A percentile compares a stretch with the other conserved stretches of the same genome.
Evolutionary conservation across 306 rosid genomes (phyloP).

Genomic region (Adenanthera pavonina): DNA sequence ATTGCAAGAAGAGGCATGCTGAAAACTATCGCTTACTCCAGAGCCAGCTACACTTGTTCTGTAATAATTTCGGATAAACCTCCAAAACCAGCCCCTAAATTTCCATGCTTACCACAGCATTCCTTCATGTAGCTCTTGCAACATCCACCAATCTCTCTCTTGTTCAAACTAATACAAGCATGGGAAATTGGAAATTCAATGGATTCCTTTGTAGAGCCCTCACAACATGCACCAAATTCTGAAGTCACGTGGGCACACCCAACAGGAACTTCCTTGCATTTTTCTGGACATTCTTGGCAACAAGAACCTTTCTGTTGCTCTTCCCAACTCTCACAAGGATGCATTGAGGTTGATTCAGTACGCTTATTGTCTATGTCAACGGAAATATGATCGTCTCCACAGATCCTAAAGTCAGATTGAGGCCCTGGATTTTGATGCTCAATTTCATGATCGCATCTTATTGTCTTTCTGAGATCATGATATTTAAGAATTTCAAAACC

Average conservation of each 20-base stretch:
- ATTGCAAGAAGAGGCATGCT: conserved; percentile 26
- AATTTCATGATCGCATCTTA: conserved; percentile 33
- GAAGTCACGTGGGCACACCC: conserved; percentile 38
- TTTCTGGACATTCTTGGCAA: conserved; percentile 42
- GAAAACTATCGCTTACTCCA: conserved; percentile 20
- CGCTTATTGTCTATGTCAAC: conserved; percentile 44
- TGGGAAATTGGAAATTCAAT: conserved; percentile 27
- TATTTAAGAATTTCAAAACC: conserved; percentile 38
- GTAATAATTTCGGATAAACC: conserved; percentile 66
- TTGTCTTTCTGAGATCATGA: conserved; percentile 15
- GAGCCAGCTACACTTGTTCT: conserved; percentile 51
- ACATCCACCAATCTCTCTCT: conserved; percentile 69
- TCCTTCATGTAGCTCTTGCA: conserved; percentile 89
- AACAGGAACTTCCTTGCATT: conserved; percentile 12
- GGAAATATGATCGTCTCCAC: conserved; percentile 29
- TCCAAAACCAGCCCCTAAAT: conserved; percentile 55
- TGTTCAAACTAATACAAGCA: conserved; percentile 57
- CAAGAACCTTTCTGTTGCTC: conserved; percentile 43
- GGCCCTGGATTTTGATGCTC: conserved; percentile 35
- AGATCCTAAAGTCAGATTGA: conserved; percentile 30
- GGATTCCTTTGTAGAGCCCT: conserved; percentile 36
- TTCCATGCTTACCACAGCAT: conserved; percentile 66
- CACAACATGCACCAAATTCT: conserved; percentile 49
- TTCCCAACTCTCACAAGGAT: conserved; percentile 42
- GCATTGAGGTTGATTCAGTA: conserved; percentile 28